Conservation (phyloP, 139 green algal species). For the Eudorina sp. region DNA sequence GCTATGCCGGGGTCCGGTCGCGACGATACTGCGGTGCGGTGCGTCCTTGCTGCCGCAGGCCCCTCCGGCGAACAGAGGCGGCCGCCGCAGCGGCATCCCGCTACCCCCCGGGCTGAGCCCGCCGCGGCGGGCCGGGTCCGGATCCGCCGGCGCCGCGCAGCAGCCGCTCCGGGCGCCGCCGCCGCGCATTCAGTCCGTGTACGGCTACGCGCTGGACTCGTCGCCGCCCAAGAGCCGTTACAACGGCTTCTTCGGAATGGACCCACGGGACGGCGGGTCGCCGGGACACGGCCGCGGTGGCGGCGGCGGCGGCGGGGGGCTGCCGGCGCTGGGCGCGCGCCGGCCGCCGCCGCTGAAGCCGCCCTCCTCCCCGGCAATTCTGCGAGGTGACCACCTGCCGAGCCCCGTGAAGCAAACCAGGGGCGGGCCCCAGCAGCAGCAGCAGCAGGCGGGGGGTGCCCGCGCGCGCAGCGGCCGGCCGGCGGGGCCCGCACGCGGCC, state of each 20-base stretch:
- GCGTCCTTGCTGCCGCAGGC: no score
- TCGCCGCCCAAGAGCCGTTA: constrained; percentile 11
- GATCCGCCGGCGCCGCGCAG: not conserved
- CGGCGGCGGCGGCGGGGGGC: not conserved
- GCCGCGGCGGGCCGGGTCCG: no score
- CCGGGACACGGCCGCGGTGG: not conserved
- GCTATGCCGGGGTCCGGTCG: no score
- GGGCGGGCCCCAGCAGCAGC: not conserved
- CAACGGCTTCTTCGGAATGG: constrained; percentile 29
- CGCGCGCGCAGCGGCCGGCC: not conserved
- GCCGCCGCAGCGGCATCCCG: constrained; percentile 14
- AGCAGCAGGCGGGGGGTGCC: not conserved
- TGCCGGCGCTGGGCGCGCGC: not conserved
- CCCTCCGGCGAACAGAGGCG: not conserved
- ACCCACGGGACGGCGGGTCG: not conserved
- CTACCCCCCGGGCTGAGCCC: constrained; percentile 8
- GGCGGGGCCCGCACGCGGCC: not conserved
- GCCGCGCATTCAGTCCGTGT: not conserved
- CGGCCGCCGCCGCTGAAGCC: not conserved
- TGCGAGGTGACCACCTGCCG: constrained; percentile 8
- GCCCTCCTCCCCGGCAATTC: not conserved
- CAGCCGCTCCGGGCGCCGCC: not conserved
- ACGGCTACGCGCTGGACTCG: not conserved
- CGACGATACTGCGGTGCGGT: no score
- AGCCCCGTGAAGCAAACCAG: constrained; percentile 21